phyloP scores from a whole-genome alignment of 2,329 filamentous ascomycete species.

The Fusarium algeriense region DNA sequence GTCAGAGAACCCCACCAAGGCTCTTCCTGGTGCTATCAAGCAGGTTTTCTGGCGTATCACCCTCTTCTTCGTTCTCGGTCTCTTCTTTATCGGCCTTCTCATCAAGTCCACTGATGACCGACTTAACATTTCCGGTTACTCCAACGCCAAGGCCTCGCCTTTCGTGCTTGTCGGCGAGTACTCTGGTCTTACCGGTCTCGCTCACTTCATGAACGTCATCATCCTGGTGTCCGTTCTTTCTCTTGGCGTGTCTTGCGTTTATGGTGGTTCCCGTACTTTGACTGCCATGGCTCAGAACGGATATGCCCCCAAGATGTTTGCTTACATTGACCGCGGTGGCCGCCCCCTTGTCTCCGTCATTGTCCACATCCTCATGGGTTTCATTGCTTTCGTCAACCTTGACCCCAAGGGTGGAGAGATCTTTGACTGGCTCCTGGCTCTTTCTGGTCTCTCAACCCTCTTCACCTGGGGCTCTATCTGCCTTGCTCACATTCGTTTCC shows the following conservation, averaged over 20 bases:
- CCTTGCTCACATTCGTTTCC: constrained; percentile 73
- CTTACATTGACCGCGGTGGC: constrained; percentile 66
- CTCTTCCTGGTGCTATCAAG: constrained; percentile 82
- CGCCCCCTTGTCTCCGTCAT: constrained; percentile 62
- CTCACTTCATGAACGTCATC: constrained; percentile 66
- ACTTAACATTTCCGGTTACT: constrained; percentile 50
- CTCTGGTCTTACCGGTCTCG: constrained; percentile 61
- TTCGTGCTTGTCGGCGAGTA: constrained; percentile 66
- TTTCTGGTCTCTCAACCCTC: constrained; percentile 72
- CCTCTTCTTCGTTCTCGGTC: constrained; percentile 63
- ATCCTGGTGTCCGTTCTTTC: constrained; percentile 67
- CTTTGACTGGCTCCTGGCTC: constrained; percentile 74
- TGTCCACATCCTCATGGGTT: constrained; percentile 61
- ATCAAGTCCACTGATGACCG: constrained; percentile 58
- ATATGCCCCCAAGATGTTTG: constrained; percentile 66
- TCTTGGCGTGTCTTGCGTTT: constrained; percentile 67
- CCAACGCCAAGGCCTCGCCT: constrained; percentile 57
- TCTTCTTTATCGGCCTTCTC: constrained; percentile 63
- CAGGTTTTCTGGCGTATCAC: constrained; percentile 72
- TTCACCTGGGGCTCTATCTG: constrained; percentile 77
- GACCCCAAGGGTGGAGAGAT: constrained; percentile 62
- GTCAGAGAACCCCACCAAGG: constrained; percentile 74
- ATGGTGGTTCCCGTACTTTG: constrained; percentile 67
- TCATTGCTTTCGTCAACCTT: constrained; percentile 62
- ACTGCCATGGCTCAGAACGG: constrained; percentile 67